These are phyloP conservation scores for Ogataea salicorniae DNA, from an alignment of 805 yeast genomes.

Conservation along the genomic window DNA sequence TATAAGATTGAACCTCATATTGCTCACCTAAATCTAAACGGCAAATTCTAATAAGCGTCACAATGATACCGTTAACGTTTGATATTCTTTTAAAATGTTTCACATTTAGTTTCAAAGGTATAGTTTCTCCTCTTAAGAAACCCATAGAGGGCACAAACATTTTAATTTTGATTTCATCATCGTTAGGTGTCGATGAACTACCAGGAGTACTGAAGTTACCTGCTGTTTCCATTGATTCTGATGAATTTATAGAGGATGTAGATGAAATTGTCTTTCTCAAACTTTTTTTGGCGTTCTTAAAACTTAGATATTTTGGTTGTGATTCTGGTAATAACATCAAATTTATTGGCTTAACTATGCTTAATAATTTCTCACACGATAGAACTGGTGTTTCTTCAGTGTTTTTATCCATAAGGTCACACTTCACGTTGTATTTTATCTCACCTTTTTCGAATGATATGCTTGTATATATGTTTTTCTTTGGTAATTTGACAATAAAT, in stretches of 20 bases:
- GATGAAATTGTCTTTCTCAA: constrained; percentile 36
- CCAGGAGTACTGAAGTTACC: background rate
- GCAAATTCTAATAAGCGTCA: constrained; percentile 77
- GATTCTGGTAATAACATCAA: constrained; percentile 62
- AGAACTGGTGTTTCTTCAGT: constrained; percentile 27
- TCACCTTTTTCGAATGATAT: constrained; percentile 85
- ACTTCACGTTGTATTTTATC: constrained; percentile 55
- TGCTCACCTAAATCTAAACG: constrained; percentile 57
- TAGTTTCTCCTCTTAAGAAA: constrained; percentile 69
- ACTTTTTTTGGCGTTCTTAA: constrained; percentile 42
- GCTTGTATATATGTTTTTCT: constrained; percentile 63
- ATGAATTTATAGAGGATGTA: constrained; percentile 36
- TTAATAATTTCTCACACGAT: constrained; percentile 52
- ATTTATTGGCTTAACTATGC: constrained; percentile 69
- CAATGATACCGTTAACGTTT: constrained; percentile 66
- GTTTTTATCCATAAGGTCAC: constrained; percentile 19
- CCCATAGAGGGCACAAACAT: constrained; percentile 59
- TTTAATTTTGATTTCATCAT: constrained; percentile 27
- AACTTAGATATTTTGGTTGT: constrained; percentile 57
- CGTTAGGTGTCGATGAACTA: constrained; percentile 4
- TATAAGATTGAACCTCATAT: constrained; percentile 60
- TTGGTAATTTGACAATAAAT: constrained; percentile 77
- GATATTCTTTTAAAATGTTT: constrained; percentile 67
- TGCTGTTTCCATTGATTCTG: constrained; percentile 10
- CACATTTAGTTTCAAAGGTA: constrained; percentile 65